These are phyloP conservation scores for Stachybotrys chartarum DNA, from an alignment of 2,329 filamentous ascomycete species.

Conservation along the genomic window DNA sequence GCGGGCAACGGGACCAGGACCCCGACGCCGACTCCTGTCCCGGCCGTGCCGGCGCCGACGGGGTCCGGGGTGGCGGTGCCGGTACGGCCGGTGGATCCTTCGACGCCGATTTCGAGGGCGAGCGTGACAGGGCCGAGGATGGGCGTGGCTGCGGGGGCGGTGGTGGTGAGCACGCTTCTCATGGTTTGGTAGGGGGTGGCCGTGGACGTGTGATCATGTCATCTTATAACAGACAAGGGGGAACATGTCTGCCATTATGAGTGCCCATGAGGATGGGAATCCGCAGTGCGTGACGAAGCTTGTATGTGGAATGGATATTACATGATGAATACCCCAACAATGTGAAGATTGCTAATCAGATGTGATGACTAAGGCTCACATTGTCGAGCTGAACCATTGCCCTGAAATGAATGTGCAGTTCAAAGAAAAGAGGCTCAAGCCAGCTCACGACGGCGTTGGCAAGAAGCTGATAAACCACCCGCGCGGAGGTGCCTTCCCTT, in stretches of 20 bases:
- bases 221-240: too few relatives aligned
- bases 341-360: too few relatives aligned
- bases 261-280: too few relatives aligned
- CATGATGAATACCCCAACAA: too few relatives aligned
- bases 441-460: too few relatives aligned
- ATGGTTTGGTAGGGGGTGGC: neutral
- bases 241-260: too few relatives aligned
- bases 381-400: too few relatives aligned
- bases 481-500: neutral
- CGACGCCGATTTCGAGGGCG: neutral
- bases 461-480: neutral
- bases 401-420: too few relatives aligned
- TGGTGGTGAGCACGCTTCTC: neutral
- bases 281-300: too few relatives aligned
- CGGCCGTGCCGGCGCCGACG: neutral
- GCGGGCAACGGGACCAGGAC: neutral
- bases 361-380: too few relatives aligned
- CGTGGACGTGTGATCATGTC: neutral
- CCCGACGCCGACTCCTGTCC: neutral
- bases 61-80: neutral
- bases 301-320: too few relatives aligned
- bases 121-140: neutral
- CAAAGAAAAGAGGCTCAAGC: neutral
- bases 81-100: neutral
- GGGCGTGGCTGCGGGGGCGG: neutral